phyloP scores from a whole-genome alignment of 805 yeast species.

The Wickerhamiella occidentalis region DNA sequence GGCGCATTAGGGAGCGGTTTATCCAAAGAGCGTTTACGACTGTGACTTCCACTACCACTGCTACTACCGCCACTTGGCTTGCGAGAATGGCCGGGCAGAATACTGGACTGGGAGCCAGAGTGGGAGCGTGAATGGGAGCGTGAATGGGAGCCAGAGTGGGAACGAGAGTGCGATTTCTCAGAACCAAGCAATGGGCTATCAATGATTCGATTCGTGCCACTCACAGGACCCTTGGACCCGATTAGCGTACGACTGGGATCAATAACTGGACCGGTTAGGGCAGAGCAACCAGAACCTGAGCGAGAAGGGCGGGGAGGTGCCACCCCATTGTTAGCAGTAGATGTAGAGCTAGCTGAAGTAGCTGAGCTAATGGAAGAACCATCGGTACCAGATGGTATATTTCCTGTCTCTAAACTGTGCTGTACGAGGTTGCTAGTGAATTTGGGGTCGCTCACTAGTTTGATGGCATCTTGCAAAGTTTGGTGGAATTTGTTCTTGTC shows the following conservation, averaged over 20 bases:
- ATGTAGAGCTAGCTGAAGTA: not conserved
- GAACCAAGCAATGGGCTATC: not conserved
- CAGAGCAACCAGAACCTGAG: not conserved
- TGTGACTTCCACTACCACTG: not conserved
- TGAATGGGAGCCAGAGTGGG: not conserved
- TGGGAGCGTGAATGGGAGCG: not conserved
- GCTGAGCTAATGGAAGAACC: not conserved
- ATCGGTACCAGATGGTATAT: not conserved
- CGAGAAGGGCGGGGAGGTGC: not conserved
- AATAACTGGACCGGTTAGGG: not conserved
- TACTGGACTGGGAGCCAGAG: not conserved
- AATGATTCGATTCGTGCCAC: not conserved
- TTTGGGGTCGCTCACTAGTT: not conserved
- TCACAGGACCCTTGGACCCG: not conserved
- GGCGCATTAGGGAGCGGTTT: constrained; percentile 19
- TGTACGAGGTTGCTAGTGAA: not conserved
- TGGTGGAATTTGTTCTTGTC: constrained; percentile 9
- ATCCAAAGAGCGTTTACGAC: constrained; percentile 1
- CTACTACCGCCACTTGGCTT: not conserved
- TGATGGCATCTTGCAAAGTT: constrained; percentile 5
- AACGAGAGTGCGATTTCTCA: not conserved
- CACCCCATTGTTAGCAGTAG: not conserved
- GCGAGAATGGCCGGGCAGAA: not conserved
- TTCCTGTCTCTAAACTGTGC: not conserved
- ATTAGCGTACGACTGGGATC: not conserved